These are phyloP conservation scores for Thymus quinquecostatus DNA, from an alignment of 257 asterid species.

Conservation along the genomic window DNA sequence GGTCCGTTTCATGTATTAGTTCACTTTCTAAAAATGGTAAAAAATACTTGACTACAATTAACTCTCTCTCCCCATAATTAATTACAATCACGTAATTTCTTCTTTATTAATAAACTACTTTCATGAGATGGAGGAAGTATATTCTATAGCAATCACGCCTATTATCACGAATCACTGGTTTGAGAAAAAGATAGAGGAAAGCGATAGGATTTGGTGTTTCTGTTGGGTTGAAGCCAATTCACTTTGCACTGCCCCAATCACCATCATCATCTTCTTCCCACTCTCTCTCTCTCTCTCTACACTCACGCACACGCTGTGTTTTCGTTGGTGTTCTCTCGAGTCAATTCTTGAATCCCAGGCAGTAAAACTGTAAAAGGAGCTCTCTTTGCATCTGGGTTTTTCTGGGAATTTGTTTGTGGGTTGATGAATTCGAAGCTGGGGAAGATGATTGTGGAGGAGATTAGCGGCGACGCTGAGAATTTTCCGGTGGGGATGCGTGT, in stretches of 20 bases:
- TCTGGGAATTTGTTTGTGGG: not conserved
- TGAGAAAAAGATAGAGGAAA: conserved; percentile 24
- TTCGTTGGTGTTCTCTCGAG: conserved; percentile 26
- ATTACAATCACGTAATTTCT: no score
- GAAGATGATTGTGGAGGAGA: conserved; percentile 68
- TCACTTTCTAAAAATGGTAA: no score
- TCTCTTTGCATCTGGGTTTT: conserved; percentile 22
- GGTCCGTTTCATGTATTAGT: no score
- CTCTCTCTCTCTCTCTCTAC: conserved; percentile 29
- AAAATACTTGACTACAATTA: no score
- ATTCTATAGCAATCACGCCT: conserved; percentile 1
- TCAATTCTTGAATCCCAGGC: conserved; percentile 16
- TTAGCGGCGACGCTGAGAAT: conserved; percentile 43
- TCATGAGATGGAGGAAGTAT: not conserved
- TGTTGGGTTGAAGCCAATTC: conserved; percentile 59
- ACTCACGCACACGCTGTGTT: conserved; percentile 22
- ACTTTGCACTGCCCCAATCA: conserved; percentile 50
- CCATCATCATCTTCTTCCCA: conserved; percentile 54
- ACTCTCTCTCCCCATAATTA: no score
- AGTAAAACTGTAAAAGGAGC: not conserved
- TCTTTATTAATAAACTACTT: no score
- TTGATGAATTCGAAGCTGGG: conserved; percentile 9
- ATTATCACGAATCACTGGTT: conserved; percentile 18
- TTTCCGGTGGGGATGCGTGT: conserved; percentile 86
- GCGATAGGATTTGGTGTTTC: conserved; percentile 51